phyloP scores from a whole-genome alignment of 768 basidiomycete species.

The Boletus patriciae region DNA sequence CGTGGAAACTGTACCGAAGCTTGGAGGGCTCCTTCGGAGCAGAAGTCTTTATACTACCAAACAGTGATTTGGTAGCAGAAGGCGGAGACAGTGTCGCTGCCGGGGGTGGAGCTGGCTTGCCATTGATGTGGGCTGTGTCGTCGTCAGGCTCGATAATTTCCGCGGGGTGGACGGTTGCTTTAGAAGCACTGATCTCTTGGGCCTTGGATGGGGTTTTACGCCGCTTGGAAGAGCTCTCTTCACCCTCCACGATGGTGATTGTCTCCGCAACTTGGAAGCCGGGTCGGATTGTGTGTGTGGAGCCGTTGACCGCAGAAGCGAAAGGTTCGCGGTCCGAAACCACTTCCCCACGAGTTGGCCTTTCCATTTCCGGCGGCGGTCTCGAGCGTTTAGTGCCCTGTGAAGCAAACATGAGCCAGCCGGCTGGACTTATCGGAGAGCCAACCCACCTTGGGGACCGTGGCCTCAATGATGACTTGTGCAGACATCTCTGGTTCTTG shows the following conservation, averaged over 20 bases:
- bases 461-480: constrained; percentile 75
- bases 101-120: constrained; percentile 8
- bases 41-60: constrained; percentile 43
- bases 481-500: constrained; percentile 43
- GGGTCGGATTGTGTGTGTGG: constrained; percentile 1
- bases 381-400: constrained; percentile 80
- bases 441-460: constrained; percentile 62
- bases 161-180: constrained; percentile 29
- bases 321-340: constrained; percentile 9
- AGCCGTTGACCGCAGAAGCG: constrained; percentile 18
- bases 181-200: constrained; percentile 33
- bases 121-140: constrained; percentile 16
- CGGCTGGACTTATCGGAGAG: constrained; percentile 1
- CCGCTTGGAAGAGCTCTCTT: constrained; percentile 46
- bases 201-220: constrained; percentile 40
- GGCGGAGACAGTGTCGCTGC: constrained; percentile 20
- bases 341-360: constrained; percentile 16
- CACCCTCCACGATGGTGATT: constrained; percentile 39
- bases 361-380: constrained; percentile 60
- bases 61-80: constrained; percentile 22
- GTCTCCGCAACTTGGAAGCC: constrained; percentile 31
- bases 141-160: constrained; percentile 44
- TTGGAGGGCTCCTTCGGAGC: constrained; percentile 79
- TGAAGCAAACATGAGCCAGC: constrained; percentile 8
- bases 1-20: constrained; percentile 68